Evolutionary conservation across 441 rosid species (phyloP).

Genomic region (Manihot esculenta): DNA sequence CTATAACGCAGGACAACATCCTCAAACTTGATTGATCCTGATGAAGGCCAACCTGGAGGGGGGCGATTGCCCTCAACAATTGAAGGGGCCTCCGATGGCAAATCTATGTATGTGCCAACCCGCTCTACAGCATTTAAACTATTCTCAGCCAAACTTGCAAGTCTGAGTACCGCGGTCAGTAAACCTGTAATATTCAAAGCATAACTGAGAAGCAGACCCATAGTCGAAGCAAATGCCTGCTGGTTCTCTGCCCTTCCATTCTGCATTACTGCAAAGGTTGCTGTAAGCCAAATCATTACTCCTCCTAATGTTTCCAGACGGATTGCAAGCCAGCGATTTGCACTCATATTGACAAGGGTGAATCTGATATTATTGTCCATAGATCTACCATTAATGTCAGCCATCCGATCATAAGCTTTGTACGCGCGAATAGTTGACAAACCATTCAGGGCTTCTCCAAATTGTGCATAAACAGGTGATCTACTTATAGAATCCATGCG

Average conservation of each 20-base stretch:
- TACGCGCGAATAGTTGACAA: constrained; percentile 88
- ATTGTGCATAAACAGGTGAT: constrained; percentile 95
- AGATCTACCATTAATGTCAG: constrained; percentile 67
- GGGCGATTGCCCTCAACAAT: constrained; percentile 59
- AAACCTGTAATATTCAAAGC: constrained; percentile 74
- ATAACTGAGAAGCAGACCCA: constrained; percentile 97
- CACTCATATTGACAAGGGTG: constrained; percentile 73
- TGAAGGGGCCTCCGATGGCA: constrained; percentile 83
- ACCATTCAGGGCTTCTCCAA: constrained; percentile 95
- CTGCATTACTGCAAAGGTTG: constrained; percentile 85
- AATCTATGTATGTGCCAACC: constrained; percentile 75
- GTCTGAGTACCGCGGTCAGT: constrained; percentile 75
- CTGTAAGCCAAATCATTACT: constrained; percentile 88
- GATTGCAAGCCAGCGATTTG: constrained; percentile 86
- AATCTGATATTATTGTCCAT: constrained; percentile 94
- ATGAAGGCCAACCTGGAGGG: constrained; percentile 78
- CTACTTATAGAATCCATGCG: constrained; percentile 82
- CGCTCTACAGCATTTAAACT: constrained; percentile 95
- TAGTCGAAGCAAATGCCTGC: constrained; percentile 73
- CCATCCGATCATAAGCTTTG: constrained; percentile 86
- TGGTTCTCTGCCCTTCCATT: constrained; percentile 64
- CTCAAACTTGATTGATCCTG: constrained; percentile 69
- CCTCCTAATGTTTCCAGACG: constrained; percentile 90
- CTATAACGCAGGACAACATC: constrained; percentile 83
- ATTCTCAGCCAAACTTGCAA: constrained; percentile 89